Conservation (phyloP, 495 filamentous ascomycete genomes). For the Talaromyces wortmannii region DNA sequence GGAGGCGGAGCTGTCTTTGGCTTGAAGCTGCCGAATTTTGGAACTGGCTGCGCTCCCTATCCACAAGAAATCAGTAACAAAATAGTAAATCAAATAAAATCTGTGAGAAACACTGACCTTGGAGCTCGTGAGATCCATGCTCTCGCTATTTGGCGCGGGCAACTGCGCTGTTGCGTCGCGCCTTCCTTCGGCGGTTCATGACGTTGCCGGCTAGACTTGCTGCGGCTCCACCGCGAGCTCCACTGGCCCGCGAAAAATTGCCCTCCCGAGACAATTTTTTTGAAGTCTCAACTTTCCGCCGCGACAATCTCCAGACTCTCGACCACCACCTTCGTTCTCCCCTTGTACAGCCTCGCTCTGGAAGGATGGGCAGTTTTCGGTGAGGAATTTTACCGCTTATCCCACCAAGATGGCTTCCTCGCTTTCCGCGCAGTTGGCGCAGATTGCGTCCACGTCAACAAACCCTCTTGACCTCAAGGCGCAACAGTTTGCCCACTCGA, state of each 20-base stretch:
- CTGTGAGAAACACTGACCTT: not conserved
- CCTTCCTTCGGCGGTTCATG: not conserved
- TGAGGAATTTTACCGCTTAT: constrained; percentile 1
- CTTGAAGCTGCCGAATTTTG: constrained; percentile 66
- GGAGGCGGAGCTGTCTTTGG: constrained; percentile 29
- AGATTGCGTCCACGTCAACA: constrained; percentile 70
- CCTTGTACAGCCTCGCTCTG: not conserved
- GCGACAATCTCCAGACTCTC: not conserved
- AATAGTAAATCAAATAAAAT: not conserved
- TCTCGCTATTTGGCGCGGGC: not conserved
- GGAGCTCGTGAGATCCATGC: not conserved
- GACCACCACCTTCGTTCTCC: not conserved
- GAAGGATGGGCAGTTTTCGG: not conserved
- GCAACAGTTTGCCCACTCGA: constrained; percentile 79
- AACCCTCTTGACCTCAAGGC: constrained; percentile 81
- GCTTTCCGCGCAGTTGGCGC: constrained; percentile 72
- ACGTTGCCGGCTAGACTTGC: constrained; percentile 5
- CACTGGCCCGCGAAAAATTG: constrained; percentile 6
- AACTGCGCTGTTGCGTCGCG: not conserved
- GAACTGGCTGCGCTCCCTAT: constrained; percentile 40
- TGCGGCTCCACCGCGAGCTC: not conserved
- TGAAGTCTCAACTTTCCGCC: not conserved
- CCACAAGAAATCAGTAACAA: not conserved
- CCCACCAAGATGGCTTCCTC: constrained; percentile 61
- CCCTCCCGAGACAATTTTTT: constrained; percentile 7